These are phyloP conservation scores for Discostella stelligera DNA, from an alignment of 352 stramenopile species.

Conservation along the genomic window DNA sequence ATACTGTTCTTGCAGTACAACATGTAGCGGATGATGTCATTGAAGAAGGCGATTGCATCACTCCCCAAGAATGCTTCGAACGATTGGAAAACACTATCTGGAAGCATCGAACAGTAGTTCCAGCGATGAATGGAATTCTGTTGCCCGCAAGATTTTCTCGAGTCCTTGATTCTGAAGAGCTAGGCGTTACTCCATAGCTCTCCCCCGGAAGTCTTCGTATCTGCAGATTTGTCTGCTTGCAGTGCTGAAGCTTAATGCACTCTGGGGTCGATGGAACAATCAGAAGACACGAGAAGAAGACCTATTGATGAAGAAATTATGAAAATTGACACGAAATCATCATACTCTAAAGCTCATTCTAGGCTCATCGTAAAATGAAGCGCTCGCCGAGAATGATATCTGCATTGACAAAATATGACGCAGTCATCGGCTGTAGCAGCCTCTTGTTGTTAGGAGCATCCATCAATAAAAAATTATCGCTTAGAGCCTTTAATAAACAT, in stretches of 20 bases:
- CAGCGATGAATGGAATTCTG: slow-evolving; percentile 25
- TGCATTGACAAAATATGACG: background rate
- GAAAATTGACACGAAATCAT: no score
- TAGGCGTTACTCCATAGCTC: background rate
- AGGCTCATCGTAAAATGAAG: background rate
- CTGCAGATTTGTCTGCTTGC: no score
- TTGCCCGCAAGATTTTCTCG: background rate
- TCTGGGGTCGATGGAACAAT: background rate
- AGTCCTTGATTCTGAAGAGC: background rate
- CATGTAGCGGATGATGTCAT: slow-evolving; percentile 16
- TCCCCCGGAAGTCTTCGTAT: background rate
- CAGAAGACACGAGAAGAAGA: background rate
- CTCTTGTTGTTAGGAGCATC: background rate
- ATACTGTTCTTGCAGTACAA: background rate
- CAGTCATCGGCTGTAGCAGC: background rate
- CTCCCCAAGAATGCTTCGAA: slow-evolving; percentile 13
- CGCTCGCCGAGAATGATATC: background rate
- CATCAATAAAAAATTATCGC: background rate
- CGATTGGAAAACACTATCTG: slow-evolving; percentile 20
- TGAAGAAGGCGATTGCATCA: slow-evolving; percentile 13
- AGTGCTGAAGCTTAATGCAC: background rate
- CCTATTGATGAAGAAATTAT: background rate
- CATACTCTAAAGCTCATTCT: no score
- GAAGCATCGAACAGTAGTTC: slow-evolving; percentile 31
- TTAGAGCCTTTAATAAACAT: no score